phyloP scores from a whole-genome alignment of 306 rosid species.

The Quercus alba region DNA sequence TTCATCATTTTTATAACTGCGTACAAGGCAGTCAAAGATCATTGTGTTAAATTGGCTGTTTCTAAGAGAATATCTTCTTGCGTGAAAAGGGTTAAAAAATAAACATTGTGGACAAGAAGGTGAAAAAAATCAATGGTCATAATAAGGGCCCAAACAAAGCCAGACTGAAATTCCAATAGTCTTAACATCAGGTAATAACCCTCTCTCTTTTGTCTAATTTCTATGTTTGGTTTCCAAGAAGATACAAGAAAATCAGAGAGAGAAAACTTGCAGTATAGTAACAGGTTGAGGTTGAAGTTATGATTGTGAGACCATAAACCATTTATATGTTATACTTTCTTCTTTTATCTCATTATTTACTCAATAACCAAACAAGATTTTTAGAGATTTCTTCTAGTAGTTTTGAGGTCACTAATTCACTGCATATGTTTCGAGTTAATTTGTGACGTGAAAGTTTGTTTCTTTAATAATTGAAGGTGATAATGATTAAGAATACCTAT shows the following conservation, averaged over 20 bases:
- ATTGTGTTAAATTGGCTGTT: too few relatives aligned
- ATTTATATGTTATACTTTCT: not conserved
- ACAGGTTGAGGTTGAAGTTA: not conserved
- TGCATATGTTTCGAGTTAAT: too few relatives aligned
- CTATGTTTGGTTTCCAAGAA: not conserved
- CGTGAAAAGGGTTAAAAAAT: too few relatives aligned
- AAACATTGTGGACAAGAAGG: not conserved
- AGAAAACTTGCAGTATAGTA: not conserved
- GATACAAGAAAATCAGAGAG: not conserved
- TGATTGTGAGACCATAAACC: not conserved
- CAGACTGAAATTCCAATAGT: conserved; percentile 1
- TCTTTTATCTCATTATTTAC: not conserved
- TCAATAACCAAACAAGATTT: not conserved
- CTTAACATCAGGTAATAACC: conserved; percentile 1
- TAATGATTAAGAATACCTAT: too few relatives aligned
- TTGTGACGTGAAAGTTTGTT: too few relatives aligned
- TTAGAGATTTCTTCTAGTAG: too few relatives aligned
- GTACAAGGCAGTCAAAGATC: too few relatives aligned
- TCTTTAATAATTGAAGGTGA: too few relatives aligned
- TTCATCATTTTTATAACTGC: not conserved
- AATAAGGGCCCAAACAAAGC: not conserved
- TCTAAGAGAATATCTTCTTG: not conserved
- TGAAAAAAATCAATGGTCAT: conserved; percentile 9
- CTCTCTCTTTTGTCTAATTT: not conserved
- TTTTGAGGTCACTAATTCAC: too few relatives aligned